Conservation (phyloP, 2,329 filamentous ascomycete species). For the Hypoxylon sp. region DNA sequence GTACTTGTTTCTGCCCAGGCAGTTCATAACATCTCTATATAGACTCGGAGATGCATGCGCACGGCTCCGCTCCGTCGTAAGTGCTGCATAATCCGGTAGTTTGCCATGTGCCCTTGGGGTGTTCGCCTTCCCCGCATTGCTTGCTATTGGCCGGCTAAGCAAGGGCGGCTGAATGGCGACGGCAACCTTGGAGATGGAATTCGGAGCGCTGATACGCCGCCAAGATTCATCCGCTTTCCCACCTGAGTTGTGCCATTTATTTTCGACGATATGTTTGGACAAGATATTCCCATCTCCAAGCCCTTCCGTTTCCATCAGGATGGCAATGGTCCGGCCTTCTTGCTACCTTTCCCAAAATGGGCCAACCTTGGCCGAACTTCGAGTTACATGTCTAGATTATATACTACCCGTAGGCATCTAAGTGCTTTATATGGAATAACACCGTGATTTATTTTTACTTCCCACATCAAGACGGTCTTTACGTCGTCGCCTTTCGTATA, state of each 20-base stretch:
- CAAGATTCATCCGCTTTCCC: slow-evolving; percentile 11
- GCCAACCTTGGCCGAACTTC: slow-evolving; percentile 7
- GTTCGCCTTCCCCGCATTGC: slow-evolving; percentile 19
- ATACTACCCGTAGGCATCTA: slow-evolving; percentile 12
- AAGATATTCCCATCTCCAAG: slow-evolving; percentile 10
- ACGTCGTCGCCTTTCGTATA: neutral
- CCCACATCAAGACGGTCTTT: neutral
- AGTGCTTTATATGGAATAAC: neutral
- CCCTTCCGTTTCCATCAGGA: slow-evolving; percentile 24
- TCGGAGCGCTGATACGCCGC: slow-evolving; percentile 3
- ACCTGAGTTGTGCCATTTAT: slow-evolving; percentile 20
- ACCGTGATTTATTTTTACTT: neutral
- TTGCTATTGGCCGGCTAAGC: slow-evolving; percentile 28
- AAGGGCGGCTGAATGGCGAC: slow-evolving; percentile 22
- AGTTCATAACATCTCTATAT: slow-evolving; percentile 5
- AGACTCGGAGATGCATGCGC: slow-evolving; percentile 9
- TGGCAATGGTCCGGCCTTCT: slow-evolving; percentile 17
- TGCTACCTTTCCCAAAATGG: slow-evolving; percentile 14
- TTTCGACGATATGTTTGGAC: too few species aligned
- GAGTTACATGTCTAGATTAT: slow-evolving; percentile 6
- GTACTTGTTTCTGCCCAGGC: slow-evolving; percentile 12
- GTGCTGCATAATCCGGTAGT: slow-evolving; percentile 24
- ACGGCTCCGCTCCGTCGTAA: slow-evolving; percentile 18
- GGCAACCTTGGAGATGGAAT: slow-evolving; percentile 14
- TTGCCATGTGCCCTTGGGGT: slow-evolving; percentile 28